Percentiles rank a stretch among this genome's conserved stretches.
phyloP scores from a whole-genome alignment of 257 asterid species.

The Paulownia fortunei region DNA sequence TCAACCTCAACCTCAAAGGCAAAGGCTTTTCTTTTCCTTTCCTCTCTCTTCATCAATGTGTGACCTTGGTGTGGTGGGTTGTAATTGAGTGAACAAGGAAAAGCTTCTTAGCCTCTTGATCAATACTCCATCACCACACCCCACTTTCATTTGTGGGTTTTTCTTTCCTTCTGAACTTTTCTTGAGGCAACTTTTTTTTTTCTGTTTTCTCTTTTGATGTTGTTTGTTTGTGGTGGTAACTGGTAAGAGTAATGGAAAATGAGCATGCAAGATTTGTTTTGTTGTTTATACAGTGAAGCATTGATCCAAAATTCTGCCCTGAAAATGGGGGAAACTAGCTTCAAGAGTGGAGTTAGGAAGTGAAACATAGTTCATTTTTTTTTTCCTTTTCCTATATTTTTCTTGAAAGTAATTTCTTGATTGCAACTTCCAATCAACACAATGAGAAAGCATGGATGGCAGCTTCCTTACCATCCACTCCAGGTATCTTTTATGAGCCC shows the following conservation, averaged over 20 bases:
- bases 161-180: constrained; percentile 28
- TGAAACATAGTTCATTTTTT: constrained; percentile 30
- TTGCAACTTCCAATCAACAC: constrained; percentile 40
- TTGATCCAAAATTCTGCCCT: constrained; percentile 49
- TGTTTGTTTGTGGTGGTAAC: constrained; percentile 16
- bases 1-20: constrained; percentile 39
- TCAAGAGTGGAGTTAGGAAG: constrained; percentile 33
- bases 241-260: constrained; percentile 32
- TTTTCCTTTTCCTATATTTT: constrained; percentile 21
- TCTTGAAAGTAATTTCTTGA: constrained; percentile 41
- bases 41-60: constrained; percentile 58
- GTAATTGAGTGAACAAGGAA: constrained; percentile 73
- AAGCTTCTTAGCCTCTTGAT: constrained; percentile 47
- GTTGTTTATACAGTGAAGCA: constrained; percentile 37
- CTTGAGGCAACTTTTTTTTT: constrained; percentile 20
- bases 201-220: constrained; percentile 4
- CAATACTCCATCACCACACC: constrained; percentile 42
- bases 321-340: constrained; percentile 53
- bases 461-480: constrained; percentile 99
- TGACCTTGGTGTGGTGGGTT: constrained; percentile 58
- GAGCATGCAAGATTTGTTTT: constrained; percentile 63
- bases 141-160: constrained; percentile 53
- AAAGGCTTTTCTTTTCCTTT: constrained; percentile 8
- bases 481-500: constrained; percentile 59
- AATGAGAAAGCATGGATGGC: constrained; percentile 99